phyloP scores from a whole-genome alignment of 2,329 filamentous ascomycete genomes.

The Colletotrichum falcatum region DNA sequence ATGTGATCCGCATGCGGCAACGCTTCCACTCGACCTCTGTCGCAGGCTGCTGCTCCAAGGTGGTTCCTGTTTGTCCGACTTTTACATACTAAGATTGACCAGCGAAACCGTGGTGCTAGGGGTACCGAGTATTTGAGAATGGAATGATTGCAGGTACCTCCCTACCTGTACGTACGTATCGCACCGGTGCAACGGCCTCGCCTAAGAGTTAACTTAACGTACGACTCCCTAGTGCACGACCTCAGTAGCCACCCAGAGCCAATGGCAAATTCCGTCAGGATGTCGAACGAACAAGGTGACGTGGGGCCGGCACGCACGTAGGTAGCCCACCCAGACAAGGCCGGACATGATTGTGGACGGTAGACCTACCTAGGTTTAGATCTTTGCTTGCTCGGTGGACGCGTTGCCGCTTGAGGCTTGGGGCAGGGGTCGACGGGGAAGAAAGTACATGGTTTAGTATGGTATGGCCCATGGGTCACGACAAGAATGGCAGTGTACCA shows the following conservation, averaged over 20 bases:
- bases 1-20: conserved; percentile 11
- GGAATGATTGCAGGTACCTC: too few species aligned
- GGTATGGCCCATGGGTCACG: neutral
- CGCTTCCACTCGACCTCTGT: neutral
- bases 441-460: too few species aligned
- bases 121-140: neutral
- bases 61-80: neutral
- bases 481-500: neutral
- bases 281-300: neutral
- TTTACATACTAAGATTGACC: neutral
- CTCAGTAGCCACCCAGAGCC: too few species aligned
- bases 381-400: neutral
- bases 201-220: too few species aligned
- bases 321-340: neutral
- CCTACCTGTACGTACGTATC: neutral
- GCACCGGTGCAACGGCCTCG: conserved; percentile 5
- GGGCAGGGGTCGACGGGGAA: too few species aligned
- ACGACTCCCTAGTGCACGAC: too few species aligned
- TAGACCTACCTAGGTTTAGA: too few species aligned
- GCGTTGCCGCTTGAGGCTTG: neutral
- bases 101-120: conserved; percentile 1
- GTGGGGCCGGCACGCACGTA: neutral
- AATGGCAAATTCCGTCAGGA: neutral
- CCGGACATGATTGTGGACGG: too few species aligned
- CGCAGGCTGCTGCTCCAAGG: neutral